phyloP scores from a whole-genome alignment of 2,329 filamentous ascomycete genomes.

The Cercospora brassicicola region DNA sequence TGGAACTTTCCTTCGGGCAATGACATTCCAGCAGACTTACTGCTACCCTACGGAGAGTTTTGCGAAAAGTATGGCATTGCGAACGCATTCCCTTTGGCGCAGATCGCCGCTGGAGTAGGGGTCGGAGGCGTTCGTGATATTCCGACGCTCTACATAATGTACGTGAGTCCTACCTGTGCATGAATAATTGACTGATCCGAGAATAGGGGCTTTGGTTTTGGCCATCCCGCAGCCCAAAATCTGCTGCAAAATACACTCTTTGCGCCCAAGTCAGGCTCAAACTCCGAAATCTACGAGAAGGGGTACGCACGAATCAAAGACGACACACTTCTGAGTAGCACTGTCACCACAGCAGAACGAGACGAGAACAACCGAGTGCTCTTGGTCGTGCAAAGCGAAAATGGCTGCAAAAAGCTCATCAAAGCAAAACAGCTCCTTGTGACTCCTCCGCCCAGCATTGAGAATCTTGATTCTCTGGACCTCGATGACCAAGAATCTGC shows the following conservation, averaged over 20 bases:
- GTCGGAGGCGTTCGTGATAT: conserved; percentile 13
- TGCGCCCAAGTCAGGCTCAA: conserved; percentile 7
- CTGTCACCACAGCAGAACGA: conserved; percentile 1
- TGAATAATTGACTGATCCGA: background rate
- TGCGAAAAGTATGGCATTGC: conserved; percentile 7
- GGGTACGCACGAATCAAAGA: background rate
- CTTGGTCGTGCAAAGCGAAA: background rate
- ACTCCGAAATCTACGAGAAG: conserved; percentile 10
- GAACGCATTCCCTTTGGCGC: too few relatives aligned
- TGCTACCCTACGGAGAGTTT: conserved; percentile 15
- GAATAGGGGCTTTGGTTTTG: conserved; percentile 3
- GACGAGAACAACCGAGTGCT: background rate
- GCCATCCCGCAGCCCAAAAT: background rate
- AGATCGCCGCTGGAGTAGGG: background rate
- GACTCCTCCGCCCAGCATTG: conserved; percentile 7
- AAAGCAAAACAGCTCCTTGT: conserved; percentile 12
- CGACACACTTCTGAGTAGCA: conserved; percentile 1
- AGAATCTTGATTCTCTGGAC: background rate
- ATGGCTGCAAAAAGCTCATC: conserved; percentile 5
- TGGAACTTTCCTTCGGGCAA: conserved; percentile 15
- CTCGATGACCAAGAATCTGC: conserved; percentile 10
- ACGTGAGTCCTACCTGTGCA: background rate
- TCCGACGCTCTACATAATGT: conserved; percentile 14
- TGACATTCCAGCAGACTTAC: conserved; percentile 11
- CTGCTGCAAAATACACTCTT: background rate